These are phyloP conservation scores for Ceriops tagal DNA, from an alignment of 345 rosid species.

Conservation along the genomic window DNA sequence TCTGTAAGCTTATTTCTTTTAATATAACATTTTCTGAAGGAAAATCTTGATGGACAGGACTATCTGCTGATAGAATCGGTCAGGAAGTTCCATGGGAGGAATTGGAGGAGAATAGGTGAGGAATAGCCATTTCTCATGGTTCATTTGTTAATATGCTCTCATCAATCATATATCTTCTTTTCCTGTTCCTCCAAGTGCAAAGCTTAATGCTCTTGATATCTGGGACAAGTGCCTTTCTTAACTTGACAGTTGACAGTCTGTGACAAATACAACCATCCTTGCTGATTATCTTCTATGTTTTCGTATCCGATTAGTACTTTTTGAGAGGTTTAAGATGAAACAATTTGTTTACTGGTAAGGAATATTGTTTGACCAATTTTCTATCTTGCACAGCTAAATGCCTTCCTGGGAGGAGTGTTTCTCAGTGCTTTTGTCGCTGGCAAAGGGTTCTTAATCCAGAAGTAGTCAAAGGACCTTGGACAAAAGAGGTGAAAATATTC, in stretches of 20 bases:
- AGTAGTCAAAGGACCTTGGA: conserved; percentile 29
- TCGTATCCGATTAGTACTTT: background rate
- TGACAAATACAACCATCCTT: background rate
- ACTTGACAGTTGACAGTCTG: background rate
- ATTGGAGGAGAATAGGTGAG: conserved; percentile 30
- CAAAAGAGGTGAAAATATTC: conserved; percentile 23
- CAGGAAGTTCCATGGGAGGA: conserved; percentile 22
- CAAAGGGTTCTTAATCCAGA: conserved; percentile 26
- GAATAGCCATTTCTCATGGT: background rate
- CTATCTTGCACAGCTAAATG: conserved; percentile 21
- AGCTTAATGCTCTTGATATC: background rate
- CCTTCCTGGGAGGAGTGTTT: conserved; percentile 23
- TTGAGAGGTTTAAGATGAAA: background rate
- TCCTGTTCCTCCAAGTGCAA: background rate
- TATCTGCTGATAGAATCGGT: conserved; percentile 19
- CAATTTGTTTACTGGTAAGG: background rate
- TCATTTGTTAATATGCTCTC: background rate
- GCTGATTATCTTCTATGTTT: background rate
- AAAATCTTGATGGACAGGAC: conserved; percentile 22
- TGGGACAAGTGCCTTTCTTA: background rate
- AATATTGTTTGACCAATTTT: background rate
- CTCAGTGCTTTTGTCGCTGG: conserved; percentile 36
- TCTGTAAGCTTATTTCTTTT: background rate
- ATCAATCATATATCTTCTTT: background rate
- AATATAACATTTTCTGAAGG: background rate